Conservation (phyloP, 2,329 filamentous ascomycete species). For the Decorospora gaudefroyi region DNA sequence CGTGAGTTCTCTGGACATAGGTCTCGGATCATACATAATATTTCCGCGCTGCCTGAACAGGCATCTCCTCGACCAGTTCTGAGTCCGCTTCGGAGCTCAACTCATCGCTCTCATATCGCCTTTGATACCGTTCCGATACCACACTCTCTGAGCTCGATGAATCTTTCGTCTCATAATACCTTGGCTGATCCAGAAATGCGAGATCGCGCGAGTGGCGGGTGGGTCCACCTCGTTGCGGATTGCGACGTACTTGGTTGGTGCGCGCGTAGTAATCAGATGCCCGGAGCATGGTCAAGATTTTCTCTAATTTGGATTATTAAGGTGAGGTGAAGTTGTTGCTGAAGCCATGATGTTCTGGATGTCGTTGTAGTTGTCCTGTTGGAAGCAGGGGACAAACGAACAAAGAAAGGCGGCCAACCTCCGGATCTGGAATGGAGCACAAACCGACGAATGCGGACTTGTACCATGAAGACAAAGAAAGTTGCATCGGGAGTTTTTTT, state of each 20-base stretch:
- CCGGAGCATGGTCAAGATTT: background rate
- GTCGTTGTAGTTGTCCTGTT: background rate
- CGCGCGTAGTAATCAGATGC: background rate
- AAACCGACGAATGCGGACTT: background rate
- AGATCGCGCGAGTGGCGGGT: background rate
- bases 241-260: background rate
- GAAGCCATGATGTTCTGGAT: background rate
- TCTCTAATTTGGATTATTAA: background rate
- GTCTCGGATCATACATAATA: background rate
- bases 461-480: background rate
- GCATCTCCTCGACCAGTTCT: no score
- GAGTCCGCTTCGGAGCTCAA: background rate
- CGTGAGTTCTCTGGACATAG: rapidly evolving
- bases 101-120: background rate
- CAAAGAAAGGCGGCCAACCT: background rate
- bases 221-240: background rate
- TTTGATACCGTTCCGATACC: background rate
- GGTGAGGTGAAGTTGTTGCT: background rate
- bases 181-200: background rate
- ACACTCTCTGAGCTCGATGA: background rate
- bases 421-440: background rate
- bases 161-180: background rate
- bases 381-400: background rate
- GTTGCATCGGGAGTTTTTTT: background rate
- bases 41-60: no score